phyloP scores from a whole-genome alignment of 257 asterid species.

The Przewalskia tangutica region DNA sequence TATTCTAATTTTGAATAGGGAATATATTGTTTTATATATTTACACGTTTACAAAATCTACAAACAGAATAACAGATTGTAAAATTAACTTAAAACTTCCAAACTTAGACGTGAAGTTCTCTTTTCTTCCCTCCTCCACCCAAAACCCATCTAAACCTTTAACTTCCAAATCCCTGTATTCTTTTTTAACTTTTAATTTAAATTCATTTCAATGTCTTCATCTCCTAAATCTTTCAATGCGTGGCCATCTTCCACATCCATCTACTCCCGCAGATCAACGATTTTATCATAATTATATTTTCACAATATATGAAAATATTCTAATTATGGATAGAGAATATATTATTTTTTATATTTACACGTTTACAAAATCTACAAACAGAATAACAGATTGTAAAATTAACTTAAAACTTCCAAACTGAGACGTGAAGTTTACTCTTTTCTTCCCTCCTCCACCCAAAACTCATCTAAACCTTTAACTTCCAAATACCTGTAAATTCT shows the following conservation, averaged over 20 bases:
- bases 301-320: too few species aligned
- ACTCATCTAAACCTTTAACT: neutral
- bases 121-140: neutral
- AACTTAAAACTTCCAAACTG: neutral
- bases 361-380: neutral
- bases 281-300: too few species aligned
- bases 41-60: too few species aligned
- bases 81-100: neutral
- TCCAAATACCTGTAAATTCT: neutral
- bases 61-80: neutral
- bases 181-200: neutral
- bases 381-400: neutral
- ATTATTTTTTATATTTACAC: too few species aligned
- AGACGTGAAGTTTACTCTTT: neutral
- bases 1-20: too few species aligned
- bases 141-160: neutral
- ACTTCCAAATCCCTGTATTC: neutral
- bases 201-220: conserved; percentile 50
- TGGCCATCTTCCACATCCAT: conserved; percentile 36
- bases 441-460: neutral
- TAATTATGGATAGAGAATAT: too few species aligned
- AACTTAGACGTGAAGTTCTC: neutral
- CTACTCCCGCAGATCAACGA: conserved; percentile 40
- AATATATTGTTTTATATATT: too few species aligned
- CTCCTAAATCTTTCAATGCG: conserved; percentile 68